Evolutionary conservation across 805 yeast genomes (phyloP), one percentile per base, ranked within the genome.

Genomic region (Ogataea ganodermae): DNA sequence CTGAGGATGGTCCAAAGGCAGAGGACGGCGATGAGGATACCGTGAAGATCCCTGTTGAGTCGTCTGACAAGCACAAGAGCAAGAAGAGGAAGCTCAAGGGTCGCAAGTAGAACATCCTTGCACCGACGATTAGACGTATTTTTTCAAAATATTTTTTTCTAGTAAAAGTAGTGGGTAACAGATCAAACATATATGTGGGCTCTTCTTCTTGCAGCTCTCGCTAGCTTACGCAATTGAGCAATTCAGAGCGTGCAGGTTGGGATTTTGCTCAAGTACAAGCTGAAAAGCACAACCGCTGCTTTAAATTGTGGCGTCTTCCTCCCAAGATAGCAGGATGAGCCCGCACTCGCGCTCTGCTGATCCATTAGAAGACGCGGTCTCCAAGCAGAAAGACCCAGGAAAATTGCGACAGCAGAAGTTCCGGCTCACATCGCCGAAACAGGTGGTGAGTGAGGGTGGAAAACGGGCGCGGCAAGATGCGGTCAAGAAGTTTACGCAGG

Each of bases 1-100:
- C 74, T 50, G 83, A 80, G 51, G 75, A 80, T 14, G 84, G 82
- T 3, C 70, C 72, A 8, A 56, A 58, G 31, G 64, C 60, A 16
- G 71, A 60, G 20, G 64, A 56, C 9, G 69, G 63, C 13, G 72
- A 67, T 33, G 74, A 72, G 51, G 49, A 67, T 58, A 40, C 53
- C 20, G 33, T 59, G 17, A 55, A 67, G 58, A 49, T 69, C 42
- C 55, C 62, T 31, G 53, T 65, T 4, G 49, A 63, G 55, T 49
- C 67, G 27, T 43, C 58, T 20, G 43, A 60, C 48, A 45, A 61
- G 50, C 41, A 66, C 58, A 52, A 61, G 54, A 42, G 60, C 52
- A 53, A 55, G 18, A 52, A 54, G 38, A 46, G 48, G 35, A 37
- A 37, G 51, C 49, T 18, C 23, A 33, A 48, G 22, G 6, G 22